Evolutionary conservation across 257 asterid genomes (phyloP).

Genomic region (Solanum peruvianum): DNA sequence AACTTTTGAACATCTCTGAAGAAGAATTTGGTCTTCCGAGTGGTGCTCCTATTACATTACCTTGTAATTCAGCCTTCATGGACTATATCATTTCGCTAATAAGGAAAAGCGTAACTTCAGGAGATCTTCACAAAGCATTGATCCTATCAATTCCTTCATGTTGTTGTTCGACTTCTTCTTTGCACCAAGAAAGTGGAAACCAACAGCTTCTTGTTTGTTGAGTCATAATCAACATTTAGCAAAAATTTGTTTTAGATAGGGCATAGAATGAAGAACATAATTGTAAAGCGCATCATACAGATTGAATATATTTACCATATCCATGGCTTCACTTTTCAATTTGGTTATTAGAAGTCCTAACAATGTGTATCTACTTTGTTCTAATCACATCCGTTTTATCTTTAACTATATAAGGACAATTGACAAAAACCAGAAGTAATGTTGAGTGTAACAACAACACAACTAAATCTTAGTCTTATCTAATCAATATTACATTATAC

Average conservation of each 20-base stretch:
- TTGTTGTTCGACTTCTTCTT: background rate
- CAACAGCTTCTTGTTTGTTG: background rate
- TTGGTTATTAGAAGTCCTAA: background rate
- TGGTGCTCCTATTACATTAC: background rate
- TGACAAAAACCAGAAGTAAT: no score
- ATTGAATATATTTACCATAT: background rate
- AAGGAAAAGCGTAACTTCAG: background rate
- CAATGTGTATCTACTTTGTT: background rate
- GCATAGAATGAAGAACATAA: background rate
- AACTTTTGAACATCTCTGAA: background rate
- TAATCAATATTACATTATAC: no score
- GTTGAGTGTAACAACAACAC: no score
- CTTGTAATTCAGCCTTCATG: background rate
- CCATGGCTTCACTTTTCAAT: background rate
- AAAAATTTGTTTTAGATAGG: background rate
- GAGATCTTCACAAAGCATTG: conserved; percentile 19
- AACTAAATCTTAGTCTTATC: no score
- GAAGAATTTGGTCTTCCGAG: background rate
- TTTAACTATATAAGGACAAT: no score
- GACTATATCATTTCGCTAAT: conserved; percentile 3
- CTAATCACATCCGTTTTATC: background rate
- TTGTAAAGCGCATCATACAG: background rate
- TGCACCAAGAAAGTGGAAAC: background rate
- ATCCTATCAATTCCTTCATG: conserved; percentile 3
- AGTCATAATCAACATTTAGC: background rate